A percentile compares a stretch with the other conserved stretches of the same genome.
These are phyloP conservation scores for Aspergillus sp. DNA, from an alignment of 2,329 filamentous ascomycete species.

Conservation along the genomic window DNA sequence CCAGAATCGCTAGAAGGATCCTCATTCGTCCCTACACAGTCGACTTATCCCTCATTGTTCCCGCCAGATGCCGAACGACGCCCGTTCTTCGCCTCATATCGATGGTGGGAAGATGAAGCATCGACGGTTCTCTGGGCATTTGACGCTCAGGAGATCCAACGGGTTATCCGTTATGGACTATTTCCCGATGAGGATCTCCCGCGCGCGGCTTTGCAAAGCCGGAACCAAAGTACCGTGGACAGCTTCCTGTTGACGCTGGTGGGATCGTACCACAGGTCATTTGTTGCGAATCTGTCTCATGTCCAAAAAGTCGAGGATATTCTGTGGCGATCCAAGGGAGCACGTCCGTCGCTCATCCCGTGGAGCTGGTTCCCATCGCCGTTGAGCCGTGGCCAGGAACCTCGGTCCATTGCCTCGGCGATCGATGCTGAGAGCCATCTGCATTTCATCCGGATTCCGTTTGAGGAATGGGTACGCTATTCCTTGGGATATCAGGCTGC, in stretches of 20 bases:
- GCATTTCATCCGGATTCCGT: constrained; percentile 32
- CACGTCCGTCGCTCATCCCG: constrained; percentile 13
- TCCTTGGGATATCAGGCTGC: constrained; percentile 27
- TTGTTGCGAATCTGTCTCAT: constrained; percentile 24
- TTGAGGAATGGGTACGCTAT: constrained; percentile 34
- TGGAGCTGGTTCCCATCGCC: constrained; percentile 33
- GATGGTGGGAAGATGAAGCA: constrained; percentile 37
- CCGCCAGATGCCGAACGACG: constrained; percentile 22
- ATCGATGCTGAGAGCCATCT: constrained; percentile 34
- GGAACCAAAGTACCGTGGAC: constrained; percentile 26
- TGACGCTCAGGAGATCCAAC: constrained; percentile 28
- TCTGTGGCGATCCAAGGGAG: constrained; percentile 23
- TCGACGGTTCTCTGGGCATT: constrained; percentile 32
- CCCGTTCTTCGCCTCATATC: constrained; percentile 24
- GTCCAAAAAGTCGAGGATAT: constrained; percentile 35
- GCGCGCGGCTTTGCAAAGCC: constrained; percentile 25
- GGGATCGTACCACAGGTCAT: constrained; percentile 18
- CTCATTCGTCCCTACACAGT: constrained; percentile 10
- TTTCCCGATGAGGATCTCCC: constrained; percentile 29
- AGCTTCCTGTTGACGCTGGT: constrained; percentile 24
- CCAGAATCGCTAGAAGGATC: not conserved
- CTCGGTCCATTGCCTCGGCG: constrained; percentile 21
- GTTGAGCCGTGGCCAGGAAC: constrained; percentile 12
- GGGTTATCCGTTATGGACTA: constrained; percentile 31
- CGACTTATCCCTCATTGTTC: constrained; percentile 24